A percentile compares a stretch with the other conserved stretches of the same genome.
These are phyloP conservation scores for Rhodotorula sp. DNA, from an alignment of 1,284 basidiomycete genomes.

Conservation along the genomic window DNA sequence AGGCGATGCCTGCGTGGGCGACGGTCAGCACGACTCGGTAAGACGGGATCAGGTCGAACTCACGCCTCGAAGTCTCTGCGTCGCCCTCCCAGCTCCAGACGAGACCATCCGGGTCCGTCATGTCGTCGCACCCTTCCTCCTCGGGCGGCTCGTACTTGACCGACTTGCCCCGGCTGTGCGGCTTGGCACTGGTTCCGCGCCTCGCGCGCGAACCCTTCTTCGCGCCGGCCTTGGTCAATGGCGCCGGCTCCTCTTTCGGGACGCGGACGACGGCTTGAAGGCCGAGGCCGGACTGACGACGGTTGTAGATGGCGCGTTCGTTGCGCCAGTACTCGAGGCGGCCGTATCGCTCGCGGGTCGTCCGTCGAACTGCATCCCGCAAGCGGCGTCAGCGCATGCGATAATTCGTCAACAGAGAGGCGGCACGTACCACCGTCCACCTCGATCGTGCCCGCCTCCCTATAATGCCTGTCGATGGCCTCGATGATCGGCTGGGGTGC, in stretches of 20 bases:
- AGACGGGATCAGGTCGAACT: slow-evolving; percentile 45
- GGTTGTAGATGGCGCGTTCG: slow-evolving; percentile 79
- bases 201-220: slow-evolving; percentile 43
- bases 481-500: slow-evolving; percentile 33
- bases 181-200: slow-evolving; percentile 51
- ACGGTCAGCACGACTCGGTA: background rate
- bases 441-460: slow-evolving; percentile 37
- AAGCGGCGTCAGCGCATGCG: slow-evolving; percentile 49
- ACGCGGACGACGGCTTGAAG: slow-evolving; percentile 78
- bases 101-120: slow-evolving; percentile 65
- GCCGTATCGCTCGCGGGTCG: slow-evolving; percentile 65
- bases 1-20: slow-evolving; percentile 64
- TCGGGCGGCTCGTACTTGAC: slow-evolving; percentile 54
- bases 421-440: slow-evolving; percentile 35
- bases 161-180: slow-evolving; percentile 15
- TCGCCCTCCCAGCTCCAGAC: slow-evolving; percentile 68
- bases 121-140: slow-evolving; percentile 74
- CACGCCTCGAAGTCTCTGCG: slow-evolving; percentile 66
- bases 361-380: slow-evolving; percentile 59
- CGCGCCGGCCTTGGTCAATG: slow-evolving; percentile 37
- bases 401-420: background rate
- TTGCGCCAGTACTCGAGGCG: slow-evolving; percentile 93
- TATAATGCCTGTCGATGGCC: slow-evolving; percentile 28
- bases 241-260: slow-evolving; percentile 61
- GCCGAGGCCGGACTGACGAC: slow-evolving; percentile 60